phyloP scores from a whole-genome alignment of 371 early-diverging fungal genomes.

The Lichtheimia ornata region DNA sequence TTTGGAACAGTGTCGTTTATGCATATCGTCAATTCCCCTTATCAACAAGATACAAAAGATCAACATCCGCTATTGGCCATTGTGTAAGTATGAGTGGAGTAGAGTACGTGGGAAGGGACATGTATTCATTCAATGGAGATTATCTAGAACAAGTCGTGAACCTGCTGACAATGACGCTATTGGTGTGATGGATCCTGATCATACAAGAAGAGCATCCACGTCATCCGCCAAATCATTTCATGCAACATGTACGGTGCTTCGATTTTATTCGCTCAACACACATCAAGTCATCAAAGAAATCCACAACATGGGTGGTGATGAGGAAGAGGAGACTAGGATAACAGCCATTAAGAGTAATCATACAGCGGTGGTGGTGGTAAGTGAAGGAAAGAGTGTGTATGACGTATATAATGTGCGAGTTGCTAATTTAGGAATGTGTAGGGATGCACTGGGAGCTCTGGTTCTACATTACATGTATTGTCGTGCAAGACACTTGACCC shows the following conservation, averaged over 20 bases:
- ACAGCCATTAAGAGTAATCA: slow-evolving; percentile 52
- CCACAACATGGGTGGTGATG: slow-evolving; percentile 33
- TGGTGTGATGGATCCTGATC: slow-evolving; percentile 4
- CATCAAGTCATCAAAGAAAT: slow-evolving; percentile 38
- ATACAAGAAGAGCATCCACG: slow-evolving; percentile 6
- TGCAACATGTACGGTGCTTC: slow-evolving; percentile 10
- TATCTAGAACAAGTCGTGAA: neutral
- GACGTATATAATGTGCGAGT: neutral
- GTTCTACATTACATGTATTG: slow-evolving; percentile 44
- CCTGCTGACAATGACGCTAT: slow-evolving; percentile 1
- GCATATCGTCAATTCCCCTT: slow-evolving; percentile 28
- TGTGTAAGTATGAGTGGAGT: slow-evolving; percentile 38
- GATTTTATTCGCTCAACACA: slow-evolving; percentile 50
- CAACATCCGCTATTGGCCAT: slow-evolving; percentile 46
- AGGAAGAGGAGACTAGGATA: slow-evolving; percentile 37
- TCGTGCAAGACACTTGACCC: slow-evolving; percentile 28
- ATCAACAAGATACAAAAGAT: slow-evolving; percentile 3
- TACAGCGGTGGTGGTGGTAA: slow-evolving; percentile 54
- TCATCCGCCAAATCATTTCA: slow-evolving; percentile 4
- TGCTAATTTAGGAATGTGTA: slow-evolving; percentile 4
- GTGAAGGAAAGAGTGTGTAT: slow-evolving; percentile 8
- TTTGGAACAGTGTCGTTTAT: slow-evolving; percentile 52
- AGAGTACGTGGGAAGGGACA: neutral
- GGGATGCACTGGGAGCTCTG: slow-evolving; percentile 32
- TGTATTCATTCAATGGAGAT: neutral